Percentiles rank a stretch among this genome's conserved stretches.
Conservation (phyloP, 208 protist species). For the Trypanosoma boissoni region DNA sequence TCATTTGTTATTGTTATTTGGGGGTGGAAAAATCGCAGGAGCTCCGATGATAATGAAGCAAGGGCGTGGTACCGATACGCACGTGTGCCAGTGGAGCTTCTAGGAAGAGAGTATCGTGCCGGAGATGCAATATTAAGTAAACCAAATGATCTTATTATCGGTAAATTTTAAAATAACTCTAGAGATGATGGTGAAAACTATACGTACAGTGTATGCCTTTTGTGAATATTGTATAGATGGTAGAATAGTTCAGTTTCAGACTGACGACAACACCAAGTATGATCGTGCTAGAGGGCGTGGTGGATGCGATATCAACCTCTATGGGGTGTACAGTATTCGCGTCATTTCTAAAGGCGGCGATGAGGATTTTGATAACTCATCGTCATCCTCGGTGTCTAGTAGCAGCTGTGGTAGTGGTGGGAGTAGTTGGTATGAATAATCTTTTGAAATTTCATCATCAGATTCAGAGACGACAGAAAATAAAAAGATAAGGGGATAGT, state of each 20-base stretch:
- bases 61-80: conserved; percentile 50
- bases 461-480: too few relatives aligned
- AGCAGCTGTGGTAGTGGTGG: too few relatives aligned
- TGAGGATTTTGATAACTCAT: too few relatives aligned
- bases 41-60: conserved; percentile 35
- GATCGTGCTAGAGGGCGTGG: conserved; percentile 38
- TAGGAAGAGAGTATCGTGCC: conserved; percentile 44
- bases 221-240: conserved; percentile 33
- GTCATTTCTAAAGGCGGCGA: conserved; percentile 38
- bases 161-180: too few relatives aligned
- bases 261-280: conserved; percentile 31
- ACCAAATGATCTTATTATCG: conserved; percentile 37
- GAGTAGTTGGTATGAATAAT: too few relatives aligned
- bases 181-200: conserved; percentile 13
- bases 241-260: conserved; percentile 57
- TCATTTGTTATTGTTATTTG: conserved; percentile 31
- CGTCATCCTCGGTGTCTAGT: too few relatives aligned
- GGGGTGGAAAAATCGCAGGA: conserved; percentile 52
- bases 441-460: too few relatives aligned
- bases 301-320: conserved; percentile 26
- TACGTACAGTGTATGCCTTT: conserved; percentile 66
- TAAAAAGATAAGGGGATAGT: too few relatives aligned
- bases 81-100: conserved; percentile 35
- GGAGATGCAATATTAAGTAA: conserved; percentile 24
- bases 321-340: conserved; percentile 16